A percentile compares a stretch with the other conserved stretches of the same genome.
Evolutionary conservation across 768 basidiomycete genomes (phyloP).

Genomic region (Jaapia argillacea): DNA sequence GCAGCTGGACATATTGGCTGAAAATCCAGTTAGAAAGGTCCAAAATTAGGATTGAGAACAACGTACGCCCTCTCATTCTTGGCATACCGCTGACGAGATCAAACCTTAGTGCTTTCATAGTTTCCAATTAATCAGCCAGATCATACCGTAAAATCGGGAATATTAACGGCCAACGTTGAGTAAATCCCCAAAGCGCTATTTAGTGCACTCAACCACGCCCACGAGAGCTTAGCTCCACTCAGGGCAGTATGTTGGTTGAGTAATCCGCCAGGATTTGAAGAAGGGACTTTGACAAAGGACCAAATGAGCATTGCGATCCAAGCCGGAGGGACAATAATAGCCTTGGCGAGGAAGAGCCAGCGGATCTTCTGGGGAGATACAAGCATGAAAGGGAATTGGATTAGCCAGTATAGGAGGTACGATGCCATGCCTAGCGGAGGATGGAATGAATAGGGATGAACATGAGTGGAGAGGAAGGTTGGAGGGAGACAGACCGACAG

Average conservation of each 20-base stretch:
- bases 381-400: constrained; percentile 69
- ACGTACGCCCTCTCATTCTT: constrained; percentile 52
- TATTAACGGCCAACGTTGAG: constrained; percentile 66
- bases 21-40: background rate
- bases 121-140: background rate
- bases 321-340: constrained; percentile 48
- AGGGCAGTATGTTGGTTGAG: constrained; percentile 39
- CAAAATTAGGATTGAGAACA: background rate
- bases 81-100: constrained; percentile 50
- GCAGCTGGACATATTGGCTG: constrained; percentile 65
- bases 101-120: background rate
- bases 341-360: constrained; percentile 53
- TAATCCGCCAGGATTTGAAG: constrained; percentile 38
- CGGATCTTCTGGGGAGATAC: constrained; percentile 72
- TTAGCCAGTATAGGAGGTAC: constrained; percentile 69
- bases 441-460: constrained; percentile 2
- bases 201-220: constrained; percentile 71
- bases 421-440: constrained; percentile 47
- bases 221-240: constrained; percentile 46
- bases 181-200: constrained; percentile 74
- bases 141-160: constrained; percentile 71
- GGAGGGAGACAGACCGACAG: constrained; percentile 32
- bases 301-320: constrained; percentile 72
- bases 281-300: constrained; percentile 62
- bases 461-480: background rate